Percentiles rank a stretch among this genome's conserved stretches.
phyloP scores from a whole-genome alignment of 2,329 filamentous ascomycete species.

The Fusarium luffae region DNA sequence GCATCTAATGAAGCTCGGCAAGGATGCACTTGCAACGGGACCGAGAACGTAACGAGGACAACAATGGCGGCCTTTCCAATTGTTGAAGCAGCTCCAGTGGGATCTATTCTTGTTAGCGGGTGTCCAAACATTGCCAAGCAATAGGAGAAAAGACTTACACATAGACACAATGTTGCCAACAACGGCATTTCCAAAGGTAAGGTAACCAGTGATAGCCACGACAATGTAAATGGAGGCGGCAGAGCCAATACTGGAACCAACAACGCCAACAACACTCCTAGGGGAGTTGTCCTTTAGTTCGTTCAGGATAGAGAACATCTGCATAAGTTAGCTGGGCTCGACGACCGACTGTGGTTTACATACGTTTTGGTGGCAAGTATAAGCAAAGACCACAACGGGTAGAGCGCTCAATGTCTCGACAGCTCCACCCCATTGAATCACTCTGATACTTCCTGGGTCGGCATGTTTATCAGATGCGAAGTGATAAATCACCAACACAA shows the following conservation, averaged over 20 bases:
- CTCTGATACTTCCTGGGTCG: conserved; percentile 77
- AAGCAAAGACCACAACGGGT: conserved; percentile 98
- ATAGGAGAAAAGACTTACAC: conserved; percentile 67
- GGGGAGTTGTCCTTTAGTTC: conserved; percentile 90
- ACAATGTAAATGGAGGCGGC: conserved; percentile 89
- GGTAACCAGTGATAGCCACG: conserved; percentile 93
- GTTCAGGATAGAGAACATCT: conserved; percentile 99
- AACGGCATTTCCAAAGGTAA: conserved; percentile 92
- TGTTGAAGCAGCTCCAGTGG: conserved; percentile 75
- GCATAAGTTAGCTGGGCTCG: conserved; percentile 11
- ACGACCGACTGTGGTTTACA: conserved; percentile 39
- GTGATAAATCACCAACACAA: conserved; percentile 92
- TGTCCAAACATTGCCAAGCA: background rate
- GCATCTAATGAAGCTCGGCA: conserved; percentile 96
- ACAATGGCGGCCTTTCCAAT: conserved; percentile 97
- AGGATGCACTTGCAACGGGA: conserved; percentile 94
- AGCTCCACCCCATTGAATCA: conserved; percentile 82
- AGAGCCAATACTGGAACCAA: conserved; percentile 85
- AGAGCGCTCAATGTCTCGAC: conserved; percentile 85
- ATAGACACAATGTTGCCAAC: conserved; percentile 93
- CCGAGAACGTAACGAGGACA: conserved; percentile 93
- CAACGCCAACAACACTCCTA: conserved; percentile 77
- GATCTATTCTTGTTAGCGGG: conserved; percentile 49
- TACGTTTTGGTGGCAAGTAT: conserved; percentile 98
- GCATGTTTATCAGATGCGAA: conserved; percentile 83